Percentiles rank a stretch among this genome's conserved stretches.
These are phyloP conservation scores for Oryza australiensis DNA, from an alignment of 176 grass and related monocot genomes.

Conservation along the genomic window DNA sequence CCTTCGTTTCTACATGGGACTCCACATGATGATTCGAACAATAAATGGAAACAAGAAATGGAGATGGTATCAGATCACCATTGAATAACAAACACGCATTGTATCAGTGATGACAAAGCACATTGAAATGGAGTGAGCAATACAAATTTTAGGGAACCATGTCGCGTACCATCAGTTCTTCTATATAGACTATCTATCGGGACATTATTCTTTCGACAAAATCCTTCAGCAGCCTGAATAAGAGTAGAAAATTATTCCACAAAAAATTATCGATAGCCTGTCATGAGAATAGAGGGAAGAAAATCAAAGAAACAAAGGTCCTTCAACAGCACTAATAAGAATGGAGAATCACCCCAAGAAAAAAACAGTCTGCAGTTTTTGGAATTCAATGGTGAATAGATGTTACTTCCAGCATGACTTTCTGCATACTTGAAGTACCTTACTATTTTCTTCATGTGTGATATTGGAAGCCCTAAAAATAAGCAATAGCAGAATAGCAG, in stretches of 20 bases:
- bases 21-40: conserved; percentile 7
- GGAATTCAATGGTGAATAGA: background rate
- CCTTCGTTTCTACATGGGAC: background rate
- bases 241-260: conserved; percentile 42
- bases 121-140: background rate
- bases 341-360: conserved; percentile 30
- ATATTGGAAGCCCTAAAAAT: conserved; percentile 26
- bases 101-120: background rate
- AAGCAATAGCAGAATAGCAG: conserved; percentile 27
- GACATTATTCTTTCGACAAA: conserved; percentile 84
- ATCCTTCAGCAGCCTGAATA: conserved; percentile 83
- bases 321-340: conserved; percentile 41
- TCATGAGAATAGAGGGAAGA: conserved; percentile 22
- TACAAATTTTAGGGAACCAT: conserved; percentile 4
- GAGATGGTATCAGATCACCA: background rate
- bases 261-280: conserved; percentile 44
- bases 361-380: background rate
- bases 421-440: background rate
- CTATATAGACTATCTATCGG: conserved; percentile 57
- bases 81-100: background rate
- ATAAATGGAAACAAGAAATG: conserved; percentile 10
- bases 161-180: conserved; percentile 67
- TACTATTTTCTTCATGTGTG: background rate
- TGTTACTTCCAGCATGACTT: background rate
- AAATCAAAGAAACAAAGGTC: conserved; percentile 14